Evolutionary conservation across 208 protist species (phyloP), one percentile per base, ranked within the genome.

Genomic region (Leishmania tarentolae): DNA sequence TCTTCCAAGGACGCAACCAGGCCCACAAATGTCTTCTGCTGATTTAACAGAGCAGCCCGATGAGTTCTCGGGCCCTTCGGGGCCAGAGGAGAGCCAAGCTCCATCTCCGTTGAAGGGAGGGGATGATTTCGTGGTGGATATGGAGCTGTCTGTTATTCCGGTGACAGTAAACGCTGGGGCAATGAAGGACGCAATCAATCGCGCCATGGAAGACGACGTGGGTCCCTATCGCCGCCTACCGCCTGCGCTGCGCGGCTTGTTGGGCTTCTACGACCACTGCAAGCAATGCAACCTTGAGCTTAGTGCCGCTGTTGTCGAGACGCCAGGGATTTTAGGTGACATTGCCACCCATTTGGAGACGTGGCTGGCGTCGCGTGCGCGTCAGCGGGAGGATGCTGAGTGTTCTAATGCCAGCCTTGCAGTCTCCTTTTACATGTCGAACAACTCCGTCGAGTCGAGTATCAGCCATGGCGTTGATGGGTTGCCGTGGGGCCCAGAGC

Each of bases 201-300:
- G 31, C 11, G 78, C 72, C n/a, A 35, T 68, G 17, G 24, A 17
- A 13, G 79, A 86, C 21, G 7, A 37, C 28, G 19, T 35, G 0
- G 73, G 78, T 13, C 56, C 46, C 17, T 82, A 86, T 63, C 63
- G 47, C 19, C 52, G 57, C 21, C 53, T 81, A 59, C 79, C 83
- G 28, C 59, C 53, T 6, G 69, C 79, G 46, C 59, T 86, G 79
- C 79, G 87, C 40, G 56, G 76, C 7, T 65, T 88, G 37, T 44
- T 92, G 35, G 76, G 80, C 59, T 86, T 95, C 66, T 88, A 88
- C 80, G 83, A 91, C 44, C 88, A 90, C 70, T 85, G 90, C 75
- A 86, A 88, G 56, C 73, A 87, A 40, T 42, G 50, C 40, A 59
- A 83, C 40, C 70, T 88, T 37, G 87, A 91, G 59, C 77, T 95